Percentiles rank a stretch among this genome's conserved stretches.
phyloP scores from a whole-genome alignment of 2,329 filamentous ascomycete genomes.

The Hymenoscyphus salicellus region DNA sequence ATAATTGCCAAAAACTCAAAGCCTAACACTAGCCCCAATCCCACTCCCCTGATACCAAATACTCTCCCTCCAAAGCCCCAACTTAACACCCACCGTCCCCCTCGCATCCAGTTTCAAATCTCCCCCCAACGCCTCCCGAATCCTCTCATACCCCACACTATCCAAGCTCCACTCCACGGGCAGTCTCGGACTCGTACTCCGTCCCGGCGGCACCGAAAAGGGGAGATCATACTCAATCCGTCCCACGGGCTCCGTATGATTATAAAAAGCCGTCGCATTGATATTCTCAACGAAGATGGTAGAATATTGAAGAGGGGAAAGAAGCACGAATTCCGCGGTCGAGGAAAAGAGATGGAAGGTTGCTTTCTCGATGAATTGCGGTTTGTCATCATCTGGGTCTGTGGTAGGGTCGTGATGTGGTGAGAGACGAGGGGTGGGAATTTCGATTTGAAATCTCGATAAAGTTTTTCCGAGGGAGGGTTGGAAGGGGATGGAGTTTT shows the following conservation, averaged over 20 bases:
- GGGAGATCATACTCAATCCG: slow-evolving; percentile 70
- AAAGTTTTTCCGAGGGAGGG: slow-evolving; percentile 71
- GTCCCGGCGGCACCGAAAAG: slow-evolving; percentile 74
- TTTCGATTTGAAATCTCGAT: slow-evolving; percentile 65
- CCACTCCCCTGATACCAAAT: slow-evolving; percentile 69
- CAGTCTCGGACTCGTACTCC: slow-evolving; percentile 68
- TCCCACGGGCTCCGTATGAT: slow-evolving; percentile 73
- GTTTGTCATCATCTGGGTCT: slow-evolving; percentile 42
- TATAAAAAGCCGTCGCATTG: slow-evolving; percentile 83
- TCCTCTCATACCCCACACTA: slow-evolving; percentile 77
- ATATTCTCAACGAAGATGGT: slow-evolving; percentile 75
- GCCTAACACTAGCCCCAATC: slow-evolving; percentile 63
- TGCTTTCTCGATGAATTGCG: slow-evolving; percentile 78
- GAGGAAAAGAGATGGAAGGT: slow-evolving; percentile 85
- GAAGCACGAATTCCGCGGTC: slow-evolving; percentile 77
- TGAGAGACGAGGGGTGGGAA: slow-evolving; percentile 67
- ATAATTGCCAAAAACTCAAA: no score
- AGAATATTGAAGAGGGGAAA: slow-evolving; percentile 71
- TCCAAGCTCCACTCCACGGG: slow-evolving; percentile 79
- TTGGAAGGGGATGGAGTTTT: slow-evolving; percentile 68
- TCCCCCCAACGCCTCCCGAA: slow-evolving; percentile 77
- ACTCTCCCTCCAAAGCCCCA: slow-evolving; percentile 72
- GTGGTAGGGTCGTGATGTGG: slow-evolving; percentile 46
- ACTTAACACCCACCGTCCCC: slow-evolving; percentile 69
- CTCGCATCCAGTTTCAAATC: slow-evolving; percentile 72